phyloP scores from a whole-genome alignment of 441 rosid genomes.

The Bruguiera hainesii region DNA sequence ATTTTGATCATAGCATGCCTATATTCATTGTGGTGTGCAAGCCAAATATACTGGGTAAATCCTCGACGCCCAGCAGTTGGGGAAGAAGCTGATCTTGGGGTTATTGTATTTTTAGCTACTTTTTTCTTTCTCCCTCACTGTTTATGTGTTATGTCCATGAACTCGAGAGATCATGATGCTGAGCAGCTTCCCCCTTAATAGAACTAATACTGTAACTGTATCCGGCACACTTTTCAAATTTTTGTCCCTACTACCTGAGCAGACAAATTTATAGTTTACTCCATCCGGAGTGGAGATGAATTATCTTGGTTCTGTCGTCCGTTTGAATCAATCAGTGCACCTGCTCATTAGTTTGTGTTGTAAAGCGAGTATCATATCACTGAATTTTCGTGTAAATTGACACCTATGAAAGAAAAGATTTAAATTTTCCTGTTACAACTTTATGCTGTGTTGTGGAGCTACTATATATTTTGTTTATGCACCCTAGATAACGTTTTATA shows the following conservation, averaged over 20 bases:
- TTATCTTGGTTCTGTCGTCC: no score
- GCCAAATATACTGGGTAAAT: slow-evolving; percentile 51
- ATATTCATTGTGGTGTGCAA: slow-evolving; percentile 59
- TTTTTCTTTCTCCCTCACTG: slow-evolving; percentile 55
- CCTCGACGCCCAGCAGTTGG: slow-evolving; percentile 66
- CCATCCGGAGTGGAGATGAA: no score
- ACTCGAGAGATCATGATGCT: slow-evolving; percentile 26
- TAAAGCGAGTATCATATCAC: no score
- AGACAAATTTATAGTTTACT: no score
- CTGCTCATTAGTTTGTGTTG: no score
- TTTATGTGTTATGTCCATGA: slow-evolving; percentile 46
- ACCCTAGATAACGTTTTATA: no score
- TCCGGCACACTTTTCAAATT: background rate
- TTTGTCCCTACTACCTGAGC: background rate
- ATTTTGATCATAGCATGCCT: slow-evolving; percentile 35
- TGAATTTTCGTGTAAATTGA: no score
- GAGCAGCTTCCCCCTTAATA: slow-evolving; percentile 38
- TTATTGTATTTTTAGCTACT: slow-evolving; percentile 41
- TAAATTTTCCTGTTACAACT: no score
- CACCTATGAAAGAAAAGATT: no score
- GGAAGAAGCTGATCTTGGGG: slow-evolving; percentile 75
- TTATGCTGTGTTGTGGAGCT: no score
- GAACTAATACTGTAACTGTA: background rate
- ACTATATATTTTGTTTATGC: no score
- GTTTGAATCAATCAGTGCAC: no score